Conservation (phyloP, 805 yeast genomes). For the Myxozyma vanderwaltii region DNA sequence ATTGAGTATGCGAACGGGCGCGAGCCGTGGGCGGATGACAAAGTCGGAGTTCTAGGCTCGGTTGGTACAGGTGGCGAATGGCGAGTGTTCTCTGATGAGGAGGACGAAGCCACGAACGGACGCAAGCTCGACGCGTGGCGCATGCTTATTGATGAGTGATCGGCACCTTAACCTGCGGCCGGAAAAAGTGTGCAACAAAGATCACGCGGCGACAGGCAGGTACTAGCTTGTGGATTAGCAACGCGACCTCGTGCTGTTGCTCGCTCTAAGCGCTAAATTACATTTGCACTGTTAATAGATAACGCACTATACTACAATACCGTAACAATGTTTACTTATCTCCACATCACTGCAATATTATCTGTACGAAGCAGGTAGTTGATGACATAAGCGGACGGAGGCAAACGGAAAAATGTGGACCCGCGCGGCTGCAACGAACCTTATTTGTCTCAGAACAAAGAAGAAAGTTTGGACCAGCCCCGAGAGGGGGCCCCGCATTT, state of each 20-base stretch:
- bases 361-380: no score
- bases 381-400: neutral
- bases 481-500: no score
- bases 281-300: no score
- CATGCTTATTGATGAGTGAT: constrained; percentile 3
- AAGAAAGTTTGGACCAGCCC: no score
- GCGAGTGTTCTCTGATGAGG: constrained; percentile 17
- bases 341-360: no score
- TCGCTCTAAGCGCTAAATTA: no score
- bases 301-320: no score
- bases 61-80: constrained; percentile 4
- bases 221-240: neutral
- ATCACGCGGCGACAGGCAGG: no score
- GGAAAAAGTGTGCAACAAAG: no score
- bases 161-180: neutral
- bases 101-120: constrained; percentile 13
- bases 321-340: no score
- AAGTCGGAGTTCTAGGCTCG: constrained; percentile 20
- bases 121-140: constrained; percentile 23
- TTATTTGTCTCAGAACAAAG: no score
- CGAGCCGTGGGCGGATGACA: constrained; percentile 16
- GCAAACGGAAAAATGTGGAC: constrained; percentile 1
- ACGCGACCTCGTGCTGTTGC: no score
- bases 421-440: neutral
- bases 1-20: constrained; percentile 15